A percentile compares a stretch with the other conserved stretches of the same genome.
phyloP scores from a whole-genome alignment of 495 filamentous ascomycete species.

The Penicillium antarcticum region DNA sequence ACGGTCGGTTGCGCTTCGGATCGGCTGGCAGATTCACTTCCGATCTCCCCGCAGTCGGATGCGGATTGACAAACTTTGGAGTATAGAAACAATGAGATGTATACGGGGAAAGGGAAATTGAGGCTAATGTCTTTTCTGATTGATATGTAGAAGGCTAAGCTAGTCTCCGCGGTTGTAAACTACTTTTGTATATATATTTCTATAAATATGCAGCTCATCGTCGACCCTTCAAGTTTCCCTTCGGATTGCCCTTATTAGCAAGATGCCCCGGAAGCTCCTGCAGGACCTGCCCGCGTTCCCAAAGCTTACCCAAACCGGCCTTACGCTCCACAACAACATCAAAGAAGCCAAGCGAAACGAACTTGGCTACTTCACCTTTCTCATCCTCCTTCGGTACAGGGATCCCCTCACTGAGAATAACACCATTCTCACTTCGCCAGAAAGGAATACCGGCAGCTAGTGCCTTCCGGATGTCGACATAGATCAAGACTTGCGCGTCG shows the following conservation, averaged over 20 bases:
- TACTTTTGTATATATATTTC: too few relatives aligned
- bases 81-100: background rate
- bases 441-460: slow-evolving; percentile 67
- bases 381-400: slow-evolving; percentile 11
- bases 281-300: slow-evolving; percentile 60
- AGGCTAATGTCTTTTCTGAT: background rate
- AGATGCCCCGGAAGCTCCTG: slow-evolving; percentile 44
- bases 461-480: slow-evolving; percentile 68
- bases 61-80: background rate
- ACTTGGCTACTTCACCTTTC: slow-evolving; percentile 17
- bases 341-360: slow-evolving; percentile 42
- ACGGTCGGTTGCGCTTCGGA: slow-evolving; percentile 13
- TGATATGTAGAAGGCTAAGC: too few relatives aligned
- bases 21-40: slow-evolving; percentile 9
- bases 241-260: slow-evolving; percentile 30
- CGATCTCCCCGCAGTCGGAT: slow-evolving; percentile 18
- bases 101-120: background rate
- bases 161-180: too few relatives aligned
- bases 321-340: slow-evolving; percentile 56
- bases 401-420: slow-evolving; percentile 53
- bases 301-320: slow-evolving; percentile 57
- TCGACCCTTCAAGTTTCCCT: slow-evolving; percentile 35
- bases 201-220: slow-evolving; percentile 3
- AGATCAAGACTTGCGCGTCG: slow-evolving; percentile 76
- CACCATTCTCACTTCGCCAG: slow-evolving; percentile 86